A percentile compares a stretch with the other conserved stretches of the same genome.
phyloP scores from a whole-genome alignment of 2,329 filamentous ascomycete species.

The Bipolaris gigantea region DNA sequence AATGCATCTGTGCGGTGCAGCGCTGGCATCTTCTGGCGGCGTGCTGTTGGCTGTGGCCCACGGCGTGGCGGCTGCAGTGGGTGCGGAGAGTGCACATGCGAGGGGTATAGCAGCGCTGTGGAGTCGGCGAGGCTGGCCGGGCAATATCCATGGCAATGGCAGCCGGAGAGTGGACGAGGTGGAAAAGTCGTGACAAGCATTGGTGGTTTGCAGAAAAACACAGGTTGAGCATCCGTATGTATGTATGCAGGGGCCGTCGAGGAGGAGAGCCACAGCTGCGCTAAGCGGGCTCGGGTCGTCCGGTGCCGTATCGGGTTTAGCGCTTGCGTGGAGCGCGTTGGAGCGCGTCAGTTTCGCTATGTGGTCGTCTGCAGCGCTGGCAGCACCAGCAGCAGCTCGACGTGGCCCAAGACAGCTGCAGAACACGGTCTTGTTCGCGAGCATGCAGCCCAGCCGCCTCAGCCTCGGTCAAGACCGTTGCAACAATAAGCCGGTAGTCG shows the following conservation, averaged over 20 bases:
- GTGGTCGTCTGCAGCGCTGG: constrained; percentile 5
- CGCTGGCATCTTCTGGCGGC: constrained; percentile 14
- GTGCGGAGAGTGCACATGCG: no score
- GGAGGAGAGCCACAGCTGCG: constrained; percentile 4
- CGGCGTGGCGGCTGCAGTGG: constrained; percentile 21
- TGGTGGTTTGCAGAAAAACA: constrained; percentile 24
- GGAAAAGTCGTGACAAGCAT: constrained; percentile 34
- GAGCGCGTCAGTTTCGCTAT: constrained; percentile 24
- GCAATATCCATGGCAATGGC: constrained; percentile 11
- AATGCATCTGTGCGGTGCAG: constrained; percentile 15
- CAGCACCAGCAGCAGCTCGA: constrained; percentile 4
- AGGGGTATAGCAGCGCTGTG: background rate
- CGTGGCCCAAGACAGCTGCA: constrained; percentile 9
- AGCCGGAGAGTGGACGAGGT: constrained; percentile 15
- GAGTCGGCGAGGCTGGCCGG: constrained; percentile 6
- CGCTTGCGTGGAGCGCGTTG: constrained; percentile 16
- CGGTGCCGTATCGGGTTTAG: constrained; percentile 10
- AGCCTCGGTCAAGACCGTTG: constrained; percentile 1
- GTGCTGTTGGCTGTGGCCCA: constrained; percentile 19
- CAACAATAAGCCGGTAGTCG: constrained; percentile 6
- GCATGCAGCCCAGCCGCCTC: background rate
- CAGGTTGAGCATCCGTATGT: background rate
- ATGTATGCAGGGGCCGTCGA: constrained; percentile 26
- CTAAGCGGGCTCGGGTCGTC: constrained; percentile 16
- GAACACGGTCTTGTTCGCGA: constrained; percentile 8